A percentile compares a stretch with the other conserved stretches of the same genome.
Evolutionary conservation across 371 early-diverging fungal species (phyloP).

Genomic region (Mortierella sp.): DNA sequence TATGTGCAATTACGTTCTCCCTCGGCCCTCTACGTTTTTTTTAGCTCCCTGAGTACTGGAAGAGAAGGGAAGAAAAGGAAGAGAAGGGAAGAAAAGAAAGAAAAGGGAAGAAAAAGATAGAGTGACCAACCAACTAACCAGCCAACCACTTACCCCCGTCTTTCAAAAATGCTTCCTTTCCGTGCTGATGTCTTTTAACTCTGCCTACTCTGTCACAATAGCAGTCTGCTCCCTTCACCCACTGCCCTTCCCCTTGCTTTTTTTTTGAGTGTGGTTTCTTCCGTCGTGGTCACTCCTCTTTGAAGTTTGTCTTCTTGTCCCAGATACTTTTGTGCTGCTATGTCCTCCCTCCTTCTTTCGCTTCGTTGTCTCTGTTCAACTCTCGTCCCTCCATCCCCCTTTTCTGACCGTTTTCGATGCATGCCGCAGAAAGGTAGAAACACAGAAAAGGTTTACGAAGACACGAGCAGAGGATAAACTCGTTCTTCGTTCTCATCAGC

Average conservation of each 20-base stretch:
- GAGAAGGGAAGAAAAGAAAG: too few relatives aligned
- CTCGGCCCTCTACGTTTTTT: too few relatives aligned
- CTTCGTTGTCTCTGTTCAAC: neutral
- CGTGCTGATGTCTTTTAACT: too few relatives aligned
- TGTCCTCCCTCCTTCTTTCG: neutral
- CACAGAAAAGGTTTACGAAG: neutral
- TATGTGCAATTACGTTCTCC: too few relatives aligned
- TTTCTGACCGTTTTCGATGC: slow-evolving; percentile 5
- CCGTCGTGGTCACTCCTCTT: slow-evolving; percentile 4
- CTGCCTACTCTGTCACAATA: too few relatives aligned
- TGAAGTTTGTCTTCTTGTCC: neutral
- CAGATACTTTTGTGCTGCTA: neutral
- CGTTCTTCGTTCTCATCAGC: neutral
- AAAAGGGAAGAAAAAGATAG: neutral
- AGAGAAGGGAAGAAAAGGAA: too few relatives aligned
- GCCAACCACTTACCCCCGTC: too few relatives aligned
- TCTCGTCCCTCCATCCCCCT: neutral
- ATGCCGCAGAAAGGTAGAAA: neutral
- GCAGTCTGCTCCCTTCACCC: neutral
- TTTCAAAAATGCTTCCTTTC: neutral
- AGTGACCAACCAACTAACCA: too few relatives aligned
- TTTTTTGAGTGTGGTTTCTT: slow-evolving; percentile 2
- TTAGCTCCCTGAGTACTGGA: too few relatives aligned
- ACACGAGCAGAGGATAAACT: neutral
- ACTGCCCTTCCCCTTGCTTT: slow-evolving; percentile 25